These are phyloP conservation scores for Candida verbasci DNA, from an alignment of 805 yeast genomes.

Conservation along the genomic window DNA sequence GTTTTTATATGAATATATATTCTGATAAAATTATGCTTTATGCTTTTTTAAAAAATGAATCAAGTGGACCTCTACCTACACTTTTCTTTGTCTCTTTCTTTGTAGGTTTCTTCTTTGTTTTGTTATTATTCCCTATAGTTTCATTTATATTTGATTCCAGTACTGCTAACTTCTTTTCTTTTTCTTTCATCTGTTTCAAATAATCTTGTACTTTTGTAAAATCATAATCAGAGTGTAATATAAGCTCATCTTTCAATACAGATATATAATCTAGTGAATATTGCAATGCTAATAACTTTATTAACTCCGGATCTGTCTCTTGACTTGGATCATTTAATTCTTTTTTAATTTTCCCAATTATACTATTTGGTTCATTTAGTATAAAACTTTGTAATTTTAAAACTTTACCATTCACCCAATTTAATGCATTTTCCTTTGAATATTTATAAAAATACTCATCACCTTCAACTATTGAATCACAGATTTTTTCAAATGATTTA, in stretches of 20 bases:
- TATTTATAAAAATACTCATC: conserved; percentile 38
- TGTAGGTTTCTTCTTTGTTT: conserved; percentile 15
- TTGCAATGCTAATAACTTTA: conserved; percentile 23
- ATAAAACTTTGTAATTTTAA: conserved; percentile 16
- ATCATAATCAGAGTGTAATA: conserved; percentile 13
- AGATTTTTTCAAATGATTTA: conserved; percentile 19
- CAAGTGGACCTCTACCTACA: conserved; percentile 67
- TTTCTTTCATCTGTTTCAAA: conserved; percentile 12
- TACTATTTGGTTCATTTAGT: conserved; percentile 11
- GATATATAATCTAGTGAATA: conserved; percentile 43
- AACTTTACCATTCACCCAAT: conserved; percentile 37
- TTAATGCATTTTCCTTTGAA: conserved; percentile 32
- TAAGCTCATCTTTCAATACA: conserved; percentile 20
- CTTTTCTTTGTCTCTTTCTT: conserved; percentile 30
- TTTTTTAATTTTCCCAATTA: conserved; percentile 15
- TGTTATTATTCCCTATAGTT: conserved; percentile 18
- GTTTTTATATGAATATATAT: background rate
- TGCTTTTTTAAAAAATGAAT: conserved; percentile 50
- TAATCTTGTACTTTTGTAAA: conserved; percentile 17
- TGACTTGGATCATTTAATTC: conserved; percentile 14
- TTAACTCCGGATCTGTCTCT: conserved; percentile 4
- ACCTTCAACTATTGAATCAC: conserved; percentile 29
- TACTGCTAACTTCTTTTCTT: conserved; percentile 17
- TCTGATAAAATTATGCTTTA: background rate
- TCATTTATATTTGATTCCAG: conserved; percentile 26